Evolutionary conservation across 768 basidiomycete species (phyloP).

Genomic region (Neoboletus subvelutipes): DNA sequence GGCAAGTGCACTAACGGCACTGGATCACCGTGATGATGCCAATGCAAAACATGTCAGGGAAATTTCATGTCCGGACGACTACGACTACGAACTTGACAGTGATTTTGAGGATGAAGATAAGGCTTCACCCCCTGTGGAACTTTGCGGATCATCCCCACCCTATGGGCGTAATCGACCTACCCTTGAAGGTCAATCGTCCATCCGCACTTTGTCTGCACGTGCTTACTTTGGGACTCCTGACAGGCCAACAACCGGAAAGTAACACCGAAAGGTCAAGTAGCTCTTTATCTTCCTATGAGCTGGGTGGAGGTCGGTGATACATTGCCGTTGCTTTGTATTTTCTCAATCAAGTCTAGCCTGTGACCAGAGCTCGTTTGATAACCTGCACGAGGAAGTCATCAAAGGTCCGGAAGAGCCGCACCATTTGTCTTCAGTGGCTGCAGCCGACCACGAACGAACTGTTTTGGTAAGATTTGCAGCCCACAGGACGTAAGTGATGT

Average conservation of each 20-base stretch:
- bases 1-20: constrained; percentile 2
- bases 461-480: constrained; percentile 15
- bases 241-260: constrained; percentile 9
- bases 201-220: neutral
- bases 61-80: constrained; percentile 6
- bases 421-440: neutral
- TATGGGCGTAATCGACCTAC: neutral
- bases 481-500: constrained; percentile 17
- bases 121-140: neutral
- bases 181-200: constrained; percentile 1
- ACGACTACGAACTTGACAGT: constrained; percentile 27
- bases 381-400: constrained; percentile 7
- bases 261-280: neutral
- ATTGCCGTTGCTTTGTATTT: neutral
- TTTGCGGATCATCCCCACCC: neutral
- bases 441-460: neutral
- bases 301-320: constrained; percentile 7
- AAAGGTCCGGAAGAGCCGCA: neutral
- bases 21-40: neutral
- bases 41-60: neutral
- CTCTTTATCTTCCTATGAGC: constrained; percentile 12
- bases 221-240: neutral
- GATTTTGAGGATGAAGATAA: constrained; percentile 27
- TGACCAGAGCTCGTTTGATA: neutral
- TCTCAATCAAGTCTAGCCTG: constrained; percentile 12